These are phyloP conservation scores for Sporothrix variecibatus DNA, from an alignment of 2,329 filamentous ascomycete species.

Conservation along the genomic window DNA sequence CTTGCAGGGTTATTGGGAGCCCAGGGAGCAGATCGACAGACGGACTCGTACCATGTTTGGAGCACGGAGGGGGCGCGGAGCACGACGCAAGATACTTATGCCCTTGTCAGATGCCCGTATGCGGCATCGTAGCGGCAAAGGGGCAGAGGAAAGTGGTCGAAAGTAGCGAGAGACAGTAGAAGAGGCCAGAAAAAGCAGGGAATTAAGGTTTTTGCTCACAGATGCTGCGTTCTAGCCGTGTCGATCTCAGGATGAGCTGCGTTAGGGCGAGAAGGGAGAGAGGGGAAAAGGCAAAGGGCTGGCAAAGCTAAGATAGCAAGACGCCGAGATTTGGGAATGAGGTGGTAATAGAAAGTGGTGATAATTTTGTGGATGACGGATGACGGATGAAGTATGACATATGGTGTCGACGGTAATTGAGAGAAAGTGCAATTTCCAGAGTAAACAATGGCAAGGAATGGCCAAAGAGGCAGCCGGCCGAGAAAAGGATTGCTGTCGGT, in stretches of 20 bases:
- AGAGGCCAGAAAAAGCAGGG: not conserved
- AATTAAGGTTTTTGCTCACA: conserved; percentile 5
- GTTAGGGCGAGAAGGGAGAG: not conserved
- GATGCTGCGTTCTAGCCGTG: not conserved
- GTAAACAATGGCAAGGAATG: not conserved
- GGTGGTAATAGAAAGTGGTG: not conserved
- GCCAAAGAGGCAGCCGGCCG: not conserved
- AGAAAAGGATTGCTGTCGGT: not conserved
- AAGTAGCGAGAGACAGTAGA: not conserved
- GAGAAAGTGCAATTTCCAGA: not conserved
- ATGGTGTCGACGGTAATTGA: not conserved
- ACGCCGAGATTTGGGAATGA: not conserved
- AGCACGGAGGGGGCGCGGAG: not conserved
- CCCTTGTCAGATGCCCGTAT: not conserved
- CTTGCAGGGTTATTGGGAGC: not conserved
- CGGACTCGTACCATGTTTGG: not conserved
- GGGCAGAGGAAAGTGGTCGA: not conserved
- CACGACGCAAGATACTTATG: not conserved
- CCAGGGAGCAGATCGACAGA: conserved; percentile 13
- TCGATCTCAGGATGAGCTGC: conserved; percentile 15
- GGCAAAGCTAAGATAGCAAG: not conserved
- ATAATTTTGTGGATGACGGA: not conserved
- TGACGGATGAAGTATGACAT: not conserved
- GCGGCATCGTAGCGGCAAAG: not conserved
- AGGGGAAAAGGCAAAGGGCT: not conserved